Base-by-base conservation (phyloP, 2,329 filamentous ascomycete genomes). In the Alternaria infectoria region DNA sequence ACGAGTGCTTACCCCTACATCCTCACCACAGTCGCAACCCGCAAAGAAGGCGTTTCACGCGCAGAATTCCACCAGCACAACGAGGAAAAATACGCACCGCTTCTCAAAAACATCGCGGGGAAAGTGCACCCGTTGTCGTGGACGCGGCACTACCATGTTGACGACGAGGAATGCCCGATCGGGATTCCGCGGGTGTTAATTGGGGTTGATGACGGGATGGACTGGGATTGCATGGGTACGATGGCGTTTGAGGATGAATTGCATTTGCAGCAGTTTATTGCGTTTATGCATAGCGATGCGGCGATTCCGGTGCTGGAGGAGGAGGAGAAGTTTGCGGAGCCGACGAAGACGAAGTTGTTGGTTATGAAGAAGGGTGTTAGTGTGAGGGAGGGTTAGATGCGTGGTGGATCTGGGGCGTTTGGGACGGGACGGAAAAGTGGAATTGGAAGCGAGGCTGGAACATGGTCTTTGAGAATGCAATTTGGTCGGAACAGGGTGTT, bases 161-260 rank as follows among this genome's bases (percentile, higher is more conserved):
- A 62, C 5, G 67, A 69, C 1, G 61, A 57, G 11, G 67, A 70
- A 26, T 54, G 61, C 2, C 68, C 68, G 0, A 59, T 36, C 9
- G 68, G 68, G 2, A 23, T 70, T 12, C 32, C 67, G 3, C 64
- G 54, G 21, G 46, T 65, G 3, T 57, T 68, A 19, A 54, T 70
- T 15, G 67, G 67, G 11, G 49, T 25, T 3, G 55, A 64, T 26
- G 67, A 65, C 6, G 59, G 57, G n/a, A 43, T 70, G 21, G 68
- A 69, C n/a, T 70, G 67, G 67, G 68, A 70, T 28, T 69, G 67
- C 19, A 68, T 66, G 19, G 62, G 68, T 21, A 63, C 64, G 12
- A 70, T 70, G 68, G 59, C 64, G 11, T 70, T 70, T 30, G 63
- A 36, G 12, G 68, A 70, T n/a, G 67, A 70, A 26, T 32, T 70